Percentiles rank a stretch among this genome's conserved stretches.
These are phyloP conservation scores for Sedum album DNA, from an alignment of 164 flowering plant genomes.

Conservation along the genomic window DNA sequence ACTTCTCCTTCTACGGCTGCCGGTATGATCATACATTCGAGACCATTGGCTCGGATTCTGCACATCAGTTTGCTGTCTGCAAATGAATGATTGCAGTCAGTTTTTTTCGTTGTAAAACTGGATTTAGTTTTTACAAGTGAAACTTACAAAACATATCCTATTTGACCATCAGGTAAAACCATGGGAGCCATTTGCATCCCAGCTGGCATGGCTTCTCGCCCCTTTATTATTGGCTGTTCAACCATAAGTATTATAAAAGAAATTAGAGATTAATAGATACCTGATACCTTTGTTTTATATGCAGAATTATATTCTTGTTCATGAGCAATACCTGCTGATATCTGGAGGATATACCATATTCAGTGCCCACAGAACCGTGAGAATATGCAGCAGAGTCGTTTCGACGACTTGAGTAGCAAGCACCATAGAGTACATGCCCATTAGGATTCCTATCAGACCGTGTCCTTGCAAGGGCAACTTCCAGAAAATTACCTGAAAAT, in stretches of 20 bases:
- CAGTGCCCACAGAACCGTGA: slow-evolving; percentile 55
- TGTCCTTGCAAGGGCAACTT: slow-evolving; percentile 84
- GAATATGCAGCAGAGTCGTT: slow-evolving; percentile 42
- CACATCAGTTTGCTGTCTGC: slow-evolving; percentile 40
- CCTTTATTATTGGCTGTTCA: slow-evolving; percentile 62
- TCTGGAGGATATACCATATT: slow-evolving; percentile 53
- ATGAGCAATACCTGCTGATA: slow-evolving; percentile 55
- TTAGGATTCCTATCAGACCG: slow-evolving; percentile 56
- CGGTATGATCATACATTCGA: neutral
- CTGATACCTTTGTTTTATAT: neutral
- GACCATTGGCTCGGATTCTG: slow-evolving; percentile 11
- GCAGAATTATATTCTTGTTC: no score
- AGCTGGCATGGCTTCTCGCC: slow-evolving; percentile 53
- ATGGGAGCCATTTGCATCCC: slow-evolving; percentile 92
- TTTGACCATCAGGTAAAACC: slow-evolving; percentile 81
- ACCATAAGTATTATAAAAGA: neutral
- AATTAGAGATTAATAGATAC: neutral
- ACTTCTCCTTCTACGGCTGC: neutral
- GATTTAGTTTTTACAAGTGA: neutral
- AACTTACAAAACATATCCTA: slow-evolving; percentile 87
- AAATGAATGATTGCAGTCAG: slow-evolving; percentile 9
- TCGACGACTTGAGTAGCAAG: slow-evolving; percentile 48
- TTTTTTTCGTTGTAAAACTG: neutral
- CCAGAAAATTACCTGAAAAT: slow-evolving; percentile 57
- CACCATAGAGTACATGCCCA: slow-evolving; percentile 31